Evolutionary conservation across 768 basidiomycete species (phyloP), one percentile per base, ranked within the genome.

Genomic region (Pleurotus cornucopiae): DNA sequence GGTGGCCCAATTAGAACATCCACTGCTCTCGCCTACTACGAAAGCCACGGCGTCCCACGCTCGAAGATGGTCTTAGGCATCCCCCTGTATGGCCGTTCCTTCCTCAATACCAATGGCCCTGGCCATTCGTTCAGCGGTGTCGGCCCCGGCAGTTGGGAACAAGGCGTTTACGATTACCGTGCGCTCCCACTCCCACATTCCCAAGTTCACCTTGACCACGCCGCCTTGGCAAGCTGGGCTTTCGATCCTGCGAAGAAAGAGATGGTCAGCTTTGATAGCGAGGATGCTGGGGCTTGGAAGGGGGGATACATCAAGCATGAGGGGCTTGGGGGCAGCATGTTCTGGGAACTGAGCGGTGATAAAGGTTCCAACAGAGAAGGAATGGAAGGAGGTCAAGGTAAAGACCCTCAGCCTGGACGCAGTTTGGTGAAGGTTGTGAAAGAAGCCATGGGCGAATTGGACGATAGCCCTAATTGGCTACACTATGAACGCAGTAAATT

Each of bases 31-130:
- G 63, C 82, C 5, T 89, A 81, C 76, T 99, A 92, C 67, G 78
- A 72, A 48, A 65, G 71, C 5, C 75, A 81, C 38, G 96, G 94
- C 6, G 87, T 98, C 18, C 69, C 81, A 4, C 81, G 83, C 11
- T 74, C 81, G 66, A 97, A 96, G 73, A 73, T 99, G 52, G 83
- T 98, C 51, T 71, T 98, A 57, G 96, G 96, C 9, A 81, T 98
- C 46, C 97, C 97, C 0, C 78, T 97, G 4, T 99, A 98, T 62
- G 97, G 97, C 1, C 84, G 96, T 21, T 89, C 89, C 41, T 99
- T 99, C 76, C 74, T 84, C 66, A 84, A 87, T 64, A 94, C 94
- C 0, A 71, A 81, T 45, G 96, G 96, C 0, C 90, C 91, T 4
- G 94, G 93, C 0, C 66, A 74, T 12, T 76, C 89, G 0, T 99